Evolutionary conservation across 2,329 filamentous ascomycete species (phyloP).

Genomic region (Colletotrichum neosansevieriae): DNA sequence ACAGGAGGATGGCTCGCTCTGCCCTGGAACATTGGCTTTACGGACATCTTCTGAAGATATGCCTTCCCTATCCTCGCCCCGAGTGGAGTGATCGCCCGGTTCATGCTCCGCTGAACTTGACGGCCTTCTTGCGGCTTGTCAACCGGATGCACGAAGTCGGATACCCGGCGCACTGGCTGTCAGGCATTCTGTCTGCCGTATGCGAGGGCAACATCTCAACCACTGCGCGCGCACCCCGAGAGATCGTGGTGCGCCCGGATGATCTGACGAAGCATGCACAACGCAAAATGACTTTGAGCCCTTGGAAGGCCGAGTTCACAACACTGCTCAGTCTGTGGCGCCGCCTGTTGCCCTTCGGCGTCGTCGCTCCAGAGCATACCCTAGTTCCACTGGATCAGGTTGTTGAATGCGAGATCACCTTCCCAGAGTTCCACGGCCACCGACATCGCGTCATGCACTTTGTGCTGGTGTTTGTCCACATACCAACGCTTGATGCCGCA

Average conservation of each 20-base stretch:
- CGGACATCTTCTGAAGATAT: conserved; percentile 44
- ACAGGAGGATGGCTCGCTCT: conserved; percentile 38
- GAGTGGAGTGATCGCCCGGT: conserved; percentile 38
- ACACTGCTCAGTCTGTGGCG: conserved; percentile 43
- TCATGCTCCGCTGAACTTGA: conserved; percentile 45
- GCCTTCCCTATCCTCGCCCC: conserved; percentile 42
- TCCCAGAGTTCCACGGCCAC: not conserved
- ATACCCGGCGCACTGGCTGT: conserved; percentile 47
- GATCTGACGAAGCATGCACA: conserved; percentile 26
- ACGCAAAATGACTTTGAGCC: conserved; percentile 27
- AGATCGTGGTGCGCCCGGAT: conserved; percentile 25
- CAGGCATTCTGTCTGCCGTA: conserved; percentile 39
- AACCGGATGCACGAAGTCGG: conserved; percentile 42
- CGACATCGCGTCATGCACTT: not conserved
- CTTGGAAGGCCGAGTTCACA: conserved; percentile 43
- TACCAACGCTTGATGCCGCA: not conserved
- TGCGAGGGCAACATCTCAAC: conserved; percentile 42
- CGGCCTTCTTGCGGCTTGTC: conserved; percentile 42
- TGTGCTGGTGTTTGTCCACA: not conserved
- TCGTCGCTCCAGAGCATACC: conserved; percentile 4
- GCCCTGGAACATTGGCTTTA: conserved; percentile 45
- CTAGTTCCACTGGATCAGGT: not conserved
- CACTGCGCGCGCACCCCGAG: conserved; percentile 41
- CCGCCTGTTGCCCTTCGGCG: conserved; percentile 42
- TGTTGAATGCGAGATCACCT: not conserved